Evolutionary conservation across 2,329 filamentous ascomycete genomes (phyloP).

Genomic region (Elsinoe ampelina): DNA sequence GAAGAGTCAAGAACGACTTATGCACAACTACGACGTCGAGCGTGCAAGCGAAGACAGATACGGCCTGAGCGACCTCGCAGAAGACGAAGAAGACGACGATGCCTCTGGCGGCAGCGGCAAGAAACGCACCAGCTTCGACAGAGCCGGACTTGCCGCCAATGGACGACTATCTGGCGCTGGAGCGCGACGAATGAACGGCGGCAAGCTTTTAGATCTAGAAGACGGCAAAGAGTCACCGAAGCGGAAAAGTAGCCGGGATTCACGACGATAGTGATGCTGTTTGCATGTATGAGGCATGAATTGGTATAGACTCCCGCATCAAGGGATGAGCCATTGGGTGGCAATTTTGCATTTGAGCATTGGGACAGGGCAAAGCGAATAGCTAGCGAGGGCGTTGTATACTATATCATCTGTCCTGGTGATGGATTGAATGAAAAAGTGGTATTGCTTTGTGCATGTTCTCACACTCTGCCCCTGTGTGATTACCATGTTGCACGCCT

Average conservation of each 20-base stretch:
- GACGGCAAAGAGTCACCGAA: background rate
- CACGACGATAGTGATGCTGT: background rate
- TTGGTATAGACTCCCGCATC: too few relatives aligned
- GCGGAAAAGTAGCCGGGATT: background rate
- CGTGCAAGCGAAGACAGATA: conserved; percentile 46
- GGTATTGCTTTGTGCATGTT: background rate
- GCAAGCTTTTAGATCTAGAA: conserved; percentile 8
- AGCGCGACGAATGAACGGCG: conserved; percentile 4
- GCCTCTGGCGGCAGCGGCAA: conserved; percentile 19
- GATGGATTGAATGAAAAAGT: background rate
- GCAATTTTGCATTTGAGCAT: background rate
- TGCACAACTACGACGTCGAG: conserved; percentile 83
- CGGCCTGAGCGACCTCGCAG: conserved; percentile 67
- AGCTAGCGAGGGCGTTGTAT: conserved; percentile 5
- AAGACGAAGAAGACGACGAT: conserved; percentile 59
- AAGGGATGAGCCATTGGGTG: background rate
- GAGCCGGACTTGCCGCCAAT: background rate
- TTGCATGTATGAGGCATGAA: background rate
- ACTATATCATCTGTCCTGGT: background rate
- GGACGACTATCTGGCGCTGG: conserved; percentile 1
- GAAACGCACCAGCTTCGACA: conserved; percentile 28
- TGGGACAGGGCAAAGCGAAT: background rate
- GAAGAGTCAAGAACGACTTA: conserved; percentile 52
- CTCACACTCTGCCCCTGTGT: too few relatives aligned
- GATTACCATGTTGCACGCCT: too few relatives aligned